phyloP scores from a whole-genome alignment of 768 basidiomycete genomes.

The Lactarius trivialis region DNA sequence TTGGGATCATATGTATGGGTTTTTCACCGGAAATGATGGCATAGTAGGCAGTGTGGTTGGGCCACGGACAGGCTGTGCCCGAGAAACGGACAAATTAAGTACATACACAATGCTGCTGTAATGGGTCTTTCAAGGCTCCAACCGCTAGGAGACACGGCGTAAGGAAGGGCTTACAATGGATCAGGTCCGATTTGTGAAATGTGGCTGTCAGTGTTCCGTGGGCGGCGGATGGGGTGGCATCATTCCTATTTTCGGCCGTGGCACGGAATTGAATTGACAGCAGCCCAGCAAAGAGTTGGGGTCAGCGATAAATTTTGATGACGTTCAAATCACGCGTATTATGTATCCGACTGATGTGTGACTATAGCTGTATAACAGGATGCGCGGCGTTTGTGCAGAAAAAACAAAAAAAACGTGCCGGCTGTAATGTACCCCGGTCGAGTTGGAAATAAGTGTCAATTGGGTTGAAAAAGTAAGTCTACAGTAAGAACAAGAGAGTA shows the following conservation, averaged over 20 bases:
- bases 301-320: constrained; percentile 7
- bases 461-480: background rate
- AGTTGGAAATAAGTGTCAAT: background rate
- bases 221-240: background rate
- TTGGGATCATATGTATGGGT: background rate
- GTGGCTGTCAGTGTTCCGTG: background rate
- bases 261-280: background rate
- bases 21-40: background rate
- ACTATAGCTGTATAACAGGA: background rate
- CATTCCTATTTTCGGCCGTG: background rate
- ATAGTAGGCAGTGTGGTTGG: background rate
- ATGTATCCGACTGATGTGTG: background rate
- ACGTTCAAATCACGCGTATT: constrained; percentile 7
- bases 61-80: background rate
- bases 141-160: background rate
- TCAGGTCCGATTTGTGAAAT: background rate
- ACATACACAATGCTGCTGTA: background rate
- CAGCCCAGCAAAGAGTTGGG: background rate
- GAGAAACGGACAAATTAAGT: background rate
- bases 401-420: constrained; percentile 5
- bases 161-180: background rate
- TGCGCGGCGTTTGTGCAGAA: constrained; percentile 8
- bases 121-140: background rate
- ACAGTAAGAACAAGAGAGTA: background rate
- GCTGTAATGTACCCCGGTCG: background rate